Evolutionary conservation across 2,329 filamentous ascomycete genomes (phyloP), one percentile per base, ranked within the genome.

Genomic region (Ceratocystis papillata): DNA sequence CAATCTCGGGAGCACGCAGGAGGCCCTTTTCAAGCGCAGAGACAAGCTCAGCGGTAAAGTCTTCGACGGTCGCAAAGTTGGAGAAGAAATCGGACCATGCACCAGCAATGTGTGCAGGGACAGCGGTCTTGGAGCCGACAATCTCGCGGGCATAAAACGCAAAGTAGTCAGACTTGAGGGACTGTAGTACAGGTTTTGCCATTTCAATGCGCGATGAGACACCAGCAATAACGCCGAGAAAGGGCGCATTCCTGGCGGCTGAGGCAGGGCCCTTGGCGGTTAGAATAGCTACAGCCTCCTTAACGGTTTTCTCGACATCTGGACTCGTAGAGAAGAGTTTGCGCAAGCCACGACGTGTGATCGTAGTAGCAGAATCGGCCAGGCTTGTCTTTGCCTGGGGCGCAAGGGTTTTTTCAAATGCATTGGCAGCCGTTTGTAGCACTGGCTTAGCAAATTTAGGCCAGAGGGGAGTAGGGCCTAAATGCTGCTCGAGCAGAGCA

Each of bases 1-100:
- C 85, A 55, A 96, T 87, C 76, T 99, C 94, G 0, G 94, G 95
- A 6, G 93, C 87, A 73, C 95, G 84, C 59, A 99, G 77, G 65
- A 99, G 81, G 5, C 89, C 87, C 76, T 96, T 96, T 73, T 99
- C 94, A 15, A 97, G 78, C 0, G 90, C 79, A 7, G 92, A 90
- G 28, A 95, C 80, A 41, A 97, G 73, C 55, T 93, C 84, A 69
- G 84, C 87, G 64, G 84, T 82, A 37, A 97, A 74, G 70, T 96
- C 91, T 28, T 91, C 86, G 17, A 83, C 73, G 0, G 83, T 87
- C 46, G 88, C 80, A 73, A 93, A 97, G 41, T 81, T 82, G 17
- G 78, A 75, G 74, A 96, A 96, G 77, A 97, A 96, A 73, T 96
- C 91, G 62, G 79, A 77, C 60, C 97, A 77, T 5, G 87, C 88